phyloP scores from a whole-genome alignment of 257 asterid genomes.

The Fraxinus anomala region DNA sequence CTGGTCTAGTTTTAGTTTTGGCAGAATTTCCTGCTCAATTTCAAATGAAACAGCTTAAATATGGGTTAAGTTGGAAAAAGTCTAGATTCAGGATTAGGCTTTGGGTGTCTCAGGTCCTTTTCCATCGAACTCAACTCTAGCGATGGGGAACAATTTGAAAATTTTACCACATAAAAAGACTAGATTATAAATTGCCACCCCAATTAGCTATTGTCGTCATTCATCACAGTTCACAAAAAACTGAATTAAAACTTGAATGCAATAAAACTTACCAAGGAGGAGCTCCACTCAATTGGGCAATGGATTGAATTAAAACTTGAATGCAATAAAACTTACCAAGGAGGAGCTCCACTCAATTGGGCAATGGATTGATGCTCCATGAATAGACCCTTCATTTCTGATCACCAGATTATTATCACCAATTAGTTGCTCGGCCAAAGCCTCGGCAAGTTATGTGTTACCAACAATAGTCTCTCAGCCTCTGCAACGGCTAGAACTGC shows the following conservation, averaged over 20 bases:
- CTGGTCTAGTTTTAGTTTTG: not conserved
- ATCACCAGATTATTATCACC: not conserved
- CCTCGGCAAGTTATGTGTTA: not conserved
- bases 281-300: not conserved
- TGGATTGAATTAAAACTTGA: not conserved
- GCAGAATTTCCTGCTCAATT: not conserved
- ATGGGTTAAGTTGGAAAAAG: not conserved
- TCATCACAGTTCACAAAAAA: not conserved
- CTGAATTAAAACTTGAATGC: not conserved
- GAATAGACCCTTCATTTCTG: not conserved
- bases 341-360: not conserved
- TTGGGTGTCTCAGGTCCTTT: not conserved
- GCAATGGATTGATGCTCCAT: not conserved
- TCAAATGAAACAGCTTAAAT: not conserved
- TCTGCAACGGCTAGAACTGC: not conserved
- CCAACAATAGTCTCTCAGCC: not conserved
- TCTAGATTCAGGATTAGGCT: not conserved
- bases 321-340: not conserved
- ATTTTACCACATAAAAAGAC: not conserved
- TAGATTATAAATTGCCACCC: not conserved
- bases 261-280: constrained; percentile 1
- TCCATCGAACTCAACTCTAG: not conserved
- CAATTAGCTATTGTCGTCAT: not conserved
- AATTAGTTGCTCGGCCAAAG: not conserved
- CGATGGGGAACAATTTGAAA: not conserved